Conservation (phyloP, 1,139 yeast genomes). For the Suhomyces anneliseae region DNA sequence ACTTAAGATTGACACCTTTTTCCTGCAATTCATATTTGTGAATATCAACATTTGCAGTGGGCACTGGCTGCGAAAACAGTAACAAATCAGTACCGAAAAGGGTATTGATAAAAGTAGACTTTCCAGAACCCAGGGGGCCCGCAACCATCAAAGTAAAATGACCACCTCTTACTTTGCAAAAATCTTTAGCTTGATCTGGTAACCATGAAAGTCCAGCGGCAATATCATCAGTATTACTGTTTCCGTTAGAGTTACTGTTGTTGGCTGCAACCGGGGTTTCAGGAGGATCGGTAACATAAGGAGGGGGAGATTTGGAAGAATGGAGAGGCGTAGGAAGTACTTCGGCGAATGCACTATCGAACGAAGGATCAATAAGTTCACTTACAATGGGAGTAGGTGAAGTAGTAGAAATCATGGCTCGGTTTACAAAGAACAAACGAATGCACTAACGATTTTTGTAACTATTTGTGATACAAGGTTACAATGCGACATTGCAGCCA, state of each 20-base stretch:
- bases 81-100: constrained; percentile 12
- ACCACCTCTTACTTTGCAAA: constrained; percentile 30
- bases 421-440: neutral
- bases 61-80: constrained; percentile 2
- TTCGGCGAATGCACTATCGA: too few relatives aligned
- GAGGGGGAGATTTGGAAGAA: neutral
- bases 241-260: too few relatives aligned
- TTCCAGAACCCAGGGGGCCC: constrained; percentile 79
- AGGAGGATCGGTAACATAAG: neutral
- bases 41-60: constrained; percentile 3
- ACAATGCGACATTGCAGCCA: neutral
- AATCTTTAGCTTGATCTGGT: constrained; percentile 28
- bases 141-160: constrained; percentile 65
- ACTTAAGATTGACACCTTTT: constrained; percentile 16
- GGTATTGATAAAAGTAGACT: constrained; percentile 74
- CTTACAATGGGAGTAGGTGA: too few relatives aligned
- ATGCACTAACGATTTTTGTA: neutral
- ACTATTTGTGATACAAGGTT: neutral
- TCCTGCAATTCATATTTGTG: constrained; percentile 14
- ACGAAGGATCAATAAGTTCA: too few relatives aligned
- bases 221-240: neutral
- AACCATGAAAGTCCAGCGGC: constrained; percentile 25
- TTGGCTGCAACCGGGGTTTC: neutral
- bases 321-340: too few relatives aligned
- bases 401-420: neutral